phyloP scores from a whole-genome alignment of 768 basidiomycete species.

The Tricholoma hemisulphureum region DNA sequence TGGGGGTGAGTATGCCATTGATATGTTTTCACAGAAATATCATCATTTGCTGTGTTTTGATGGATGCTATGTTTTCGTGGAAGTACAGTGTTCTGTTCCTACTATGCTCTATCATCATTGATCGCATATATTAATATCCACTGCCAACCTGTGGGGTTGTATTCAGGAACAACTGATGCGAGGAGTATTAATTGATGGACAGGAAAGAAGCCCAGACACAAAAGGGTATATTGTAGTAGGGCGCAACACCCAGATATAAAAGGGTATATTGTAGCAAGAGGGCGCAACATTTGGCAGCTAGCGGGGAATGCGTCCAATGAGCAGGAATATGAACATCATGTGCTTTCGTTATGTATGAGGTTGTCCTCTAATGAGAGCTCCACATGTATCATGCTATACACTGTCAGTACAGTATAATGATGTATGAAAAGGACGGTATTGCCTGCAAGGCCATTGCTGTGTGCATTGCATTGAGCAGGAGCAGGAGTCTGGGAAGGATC shows the following conservation, averaged over 20 bases:
- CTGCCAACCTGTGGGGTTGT: background rate
- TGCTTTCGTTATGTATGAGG: background rate
- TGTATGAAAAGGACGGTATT: too few relatives aligned
- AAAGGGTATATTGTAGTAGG: background rate
- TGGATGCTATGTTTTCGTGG: background rate
- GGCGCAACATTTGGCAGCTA: background rate
- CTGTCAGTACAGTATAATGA: too few relatives aligned
- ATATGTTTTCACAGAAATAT: background rate
- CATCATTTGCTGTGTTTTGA: background rate
- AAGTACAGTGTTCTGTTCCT: background rate
- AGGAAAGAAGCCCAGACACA: background rate
- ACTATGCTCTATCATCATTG: background rate
- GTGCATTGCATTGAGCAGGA: constrained; percentile 5
- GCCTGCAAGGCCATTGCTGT: constrained; percentile 9
- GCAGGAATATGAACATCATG: background rate
- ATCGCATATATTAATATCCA: background rate
- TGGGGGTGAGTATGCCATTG: background rate
- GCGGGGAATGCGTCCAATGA: background rate
- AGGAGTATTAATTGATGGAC: background rate
- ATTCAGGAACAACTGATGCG: background rate
- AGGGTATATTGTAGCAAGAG: background rate
- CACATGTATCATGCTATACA: too few relatives aligned
- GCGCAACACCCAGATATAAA: background rate
- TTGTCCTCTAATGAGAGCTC: too few relatives aligned
- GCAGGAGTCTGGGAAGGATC: constrained; percentile 9